Conservation (phyloP, 2,329 filamentous ascomycete genomes). For the Alternaria gansuensis region DNA sequence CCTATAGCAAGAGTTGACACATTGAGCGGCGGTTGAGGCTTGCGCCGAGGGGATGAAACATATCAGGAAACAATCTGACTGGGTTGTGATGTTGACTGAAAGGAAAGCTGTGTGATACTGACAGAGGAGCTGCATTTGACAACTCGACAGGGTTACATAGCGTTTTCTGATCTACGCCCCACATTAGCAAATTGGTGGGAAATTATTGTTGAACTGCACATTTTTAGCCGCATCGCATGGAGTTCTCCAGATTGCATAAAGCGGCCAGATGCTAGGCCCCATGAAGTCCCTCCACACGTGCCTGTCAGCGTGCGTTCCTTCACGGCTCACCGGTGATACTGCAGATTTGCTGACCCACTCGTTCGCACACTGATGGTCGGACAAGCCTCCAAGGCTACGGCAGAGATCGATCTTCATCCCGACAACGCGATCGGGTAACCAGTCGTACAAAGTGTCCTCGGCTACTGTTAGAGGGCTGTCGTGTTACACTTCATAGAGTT, state of each 20-base stretch:
- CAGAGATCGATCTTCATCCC: slow-evolving; percentile 12
- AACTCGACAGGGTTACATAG: slow-evolving; percentile 8
- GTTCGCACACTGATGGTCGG: slow-evolving; percentile 9
- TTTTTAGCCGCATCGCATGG: slow-evolving; percentile 27
- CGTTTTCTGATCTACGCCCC: slow-evolving; percentile 25
- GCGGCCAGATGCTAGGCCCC: slow-evolving; percentile 8
- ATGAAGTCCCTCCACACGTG: slow-evolving; percentile 21
- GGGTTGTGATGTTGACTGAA: not conserved
- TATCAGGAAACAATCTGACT: not conserved
- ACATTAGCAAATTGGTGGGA: slow-evolving; percentile 10
- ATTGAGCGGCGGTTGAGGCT: slow-evolving; percentile 2
- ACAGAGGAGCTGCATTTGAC: slow-evolving; percentile 5
- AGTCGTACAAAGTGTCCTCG: slow-evolving; percentile 8
- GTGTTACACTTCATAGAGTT: slow-evolving; percentile 6
- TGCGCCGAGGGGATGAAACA: not conserved
- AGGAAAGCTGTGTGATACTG: not conserved
- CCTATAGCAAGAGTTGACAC: not conserved
- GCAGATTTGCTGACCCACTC: slow-evolving; percentile 11
- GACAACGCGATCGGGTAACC: slow-evolving; percentile 12
- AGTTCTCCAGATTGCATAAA: slow-evolving; percentile 6
- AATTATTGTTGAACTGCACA: slow-evolving; percentile 28
- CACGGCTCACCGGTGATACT: slow-evolving; percentile 22
- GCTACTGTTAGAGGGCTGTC: slow-evolving; percentile 9
- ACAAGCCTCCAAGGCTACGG: slow-evolving; percentile 11
- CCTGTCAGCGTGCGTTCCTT: slow-evolving; percentile 24